phyloP scores from a whole-genome alignment of 768 basidiomycete genomes.

The Boletus rufocinnamomeus region DNA sequence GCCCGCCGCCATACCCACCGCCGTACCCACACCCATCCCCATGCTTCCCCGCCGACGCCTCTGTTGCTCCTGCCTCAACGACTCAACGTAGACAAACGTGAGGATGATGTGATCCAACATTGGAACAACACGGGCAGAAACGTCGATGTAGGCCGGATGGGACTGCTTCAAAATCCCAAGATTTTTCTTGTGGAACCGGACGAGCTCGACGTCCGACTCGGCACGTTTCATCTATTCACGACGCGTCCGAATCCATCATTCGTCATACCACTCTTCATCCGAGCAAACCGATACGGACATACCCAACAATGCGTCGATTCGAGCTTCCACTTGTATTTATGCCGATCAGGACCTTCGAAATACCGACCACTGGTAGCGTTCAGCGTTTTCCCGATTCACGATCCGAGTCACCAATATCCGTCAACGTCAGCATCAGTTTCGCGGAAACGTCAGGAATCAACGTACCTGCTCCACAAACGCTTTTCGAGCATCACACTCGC shows the following conservation, averaged over 20 bases:
- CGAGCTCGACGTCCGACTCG: conserved; percentile 19
- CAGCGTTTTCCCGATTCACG: not conserved
- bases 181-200: conserved; percentile 29
- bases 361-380: conserved; percentile 29
- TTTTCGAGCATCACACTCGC: conserved; percentile 15
- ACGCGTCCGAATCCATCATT: not conserved
- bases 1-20: not conserved
- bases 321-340: conserved; percentile 37
- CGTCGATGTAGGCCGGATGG: conserved; percentile 27
- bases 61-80: conserved; percentile 15
- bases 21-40: too few species aligned
- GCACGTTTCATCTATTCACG: conserved; percentile 21
- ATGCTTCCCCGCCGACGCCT: not conserved
- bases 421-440: not conserved
- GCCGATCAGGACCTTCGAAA: conserved; percentile 35
- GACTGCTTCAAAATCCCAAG: conserved; percentile 18
- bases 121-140: conserved; percentile 16
- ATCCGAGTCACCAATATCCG: not conserved
- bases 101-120: conserved; percentile 32
- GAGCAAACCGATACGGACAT: not conserved
- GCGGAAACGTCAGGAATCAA: not conserved
- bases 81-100: conserved; percentile 28
- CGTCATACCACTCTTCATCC: not conserved
- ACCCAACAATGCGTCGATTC: conserved; percentile 30
- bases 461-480: conserved; percentile 23